phyloP scores from a whole-genome alignment of 129 eudicot species.

The Dittrichia graveolens region DNA sequence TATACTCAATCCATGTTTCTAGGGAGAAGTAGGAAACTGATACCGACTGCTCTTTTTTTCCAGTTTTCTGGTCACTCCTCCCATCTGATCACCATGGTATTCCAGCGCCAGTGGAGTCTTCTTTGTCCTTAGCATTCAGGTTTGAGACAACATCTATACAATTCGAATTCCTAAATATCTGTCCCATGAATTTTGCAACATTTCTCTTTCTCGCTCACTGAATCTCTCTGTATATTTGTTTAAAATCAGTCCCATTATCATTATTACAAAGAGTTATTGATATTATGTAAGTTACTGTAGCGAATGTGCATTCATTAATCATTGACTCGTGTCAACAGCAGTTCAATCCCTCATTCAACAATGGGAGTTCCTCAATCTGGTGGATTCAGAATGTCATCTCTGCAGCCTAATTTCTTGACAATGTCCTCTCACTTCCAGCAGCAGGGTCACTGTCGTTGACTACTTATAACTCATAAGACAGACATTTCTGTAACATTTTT shows the following conservation, averaged over 20 bases:
- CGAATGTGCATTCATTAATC: too few species aligned
- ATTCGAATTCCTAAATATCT: too few species aligned
- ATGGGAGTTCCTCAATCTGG: conserved; percentile 65
- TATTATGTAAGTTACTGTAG: neutral
- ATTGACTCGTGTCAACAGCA: conserved; percentile 28
- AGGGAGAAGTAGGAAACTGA: conserved; percentile 14
- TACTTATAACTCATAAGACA: conserved; percentile 19
- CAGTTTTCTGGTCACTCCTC: conserved; percentile 89
- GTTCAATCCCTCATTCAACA: conserved; percentile 61
- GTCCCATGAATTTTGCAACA: neutral
- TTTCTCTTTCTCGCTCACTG: neutral
- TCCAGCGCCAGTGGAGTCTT: conserved; percentile 68
- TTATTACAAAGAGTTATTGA: neutral
- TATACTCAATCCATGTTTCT: neutral
- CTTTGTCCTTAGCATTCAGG: conserved; percentile 90
- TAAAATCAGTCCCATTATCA: neutral
- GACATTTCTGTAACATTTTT: conserved; percentile 37
- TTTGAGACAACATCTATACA: conserved; percentile 22
- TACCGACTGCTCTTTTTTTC: conserved; percentile 22
- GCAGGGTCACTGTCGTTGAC: conserved; percentile 69
- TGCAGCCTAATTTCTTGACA: conserved; percentile 71
- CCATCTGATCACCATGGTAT: conserved; percentile 62
- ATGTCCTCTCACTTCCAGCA: conserved; percentile 71
- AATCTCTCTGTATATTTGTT: neutral
- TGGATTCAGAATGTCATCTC: conserved; percentile 57